phyloP scores from a whole-genome alignment of 768 basidiomycete species.

The Lentinula aciculospora region DNA sequence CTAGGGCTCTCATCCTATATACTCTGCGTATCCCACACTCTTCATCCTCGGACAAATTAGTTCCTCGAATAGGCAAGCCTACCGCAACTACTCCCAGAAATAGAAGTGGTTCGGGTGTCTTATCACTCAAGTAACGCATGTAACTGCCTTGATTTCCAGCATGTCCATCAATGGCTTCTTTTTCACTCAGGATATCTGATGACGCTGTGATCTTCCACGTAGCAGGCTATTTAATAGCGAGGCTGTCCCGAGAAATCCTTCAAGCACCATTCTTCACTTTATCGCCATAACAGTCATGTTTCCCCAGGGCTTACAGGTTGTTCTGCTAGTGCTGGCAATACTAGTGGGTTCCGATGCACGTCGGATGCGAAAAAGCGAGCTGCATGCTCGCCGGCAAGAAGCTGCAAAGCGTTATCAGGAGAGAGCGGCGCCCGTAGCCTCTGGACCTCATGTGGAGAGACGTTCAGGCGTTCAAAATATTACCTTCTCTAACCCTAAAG shows the following conservation, averaged over 20 bases:
- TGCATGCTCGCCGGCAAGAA: slow-evolving; percentile 23
- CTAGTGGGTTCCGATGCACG: slow-evolving; percentile 10
- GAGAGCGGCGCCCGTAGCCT: background rate
- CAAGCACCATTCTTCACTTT: background rate
- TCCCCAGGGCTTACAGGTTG: background rate
- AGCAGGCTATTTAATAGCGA: background rate
- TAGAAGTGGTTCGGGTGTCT: background rate
- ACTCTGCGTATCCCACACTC: background rate
- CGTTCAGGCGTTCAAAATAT: slow-evolving; percentile 46
- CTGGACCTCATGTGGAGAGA: slow-evolving; percentile 3
- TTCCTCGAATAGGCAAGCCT: background rate
- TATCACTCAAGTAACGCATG: background rate
- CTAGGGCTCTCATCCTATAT: background rate
- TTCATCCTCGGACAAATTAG: background rate
- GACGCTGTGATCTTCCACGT: background rate
- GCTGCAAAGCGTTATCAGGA: slow-evolving; percentile 21
- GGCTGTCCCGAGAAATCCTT: background rate
- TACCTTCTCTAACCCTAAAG: slow-evolving; percentile 63
- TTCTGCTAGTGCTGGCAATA: background rate
- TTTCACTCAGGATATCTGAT: background rate
- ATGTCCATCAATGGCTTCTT: background rate
- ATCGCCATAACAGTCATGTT: background rate
- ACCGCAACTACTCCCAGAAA: background rate
- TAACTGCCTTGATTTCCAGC: background rate
- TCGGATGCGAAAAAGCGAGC: slow-evolving; percentile 21